Percentiles rank a stretch among this genome's conserved stretches.
phyloP scores from a whole-genome alignment of 2,329 filamentous ascomycete genomes.

The Diplodia corticola region DNA sequence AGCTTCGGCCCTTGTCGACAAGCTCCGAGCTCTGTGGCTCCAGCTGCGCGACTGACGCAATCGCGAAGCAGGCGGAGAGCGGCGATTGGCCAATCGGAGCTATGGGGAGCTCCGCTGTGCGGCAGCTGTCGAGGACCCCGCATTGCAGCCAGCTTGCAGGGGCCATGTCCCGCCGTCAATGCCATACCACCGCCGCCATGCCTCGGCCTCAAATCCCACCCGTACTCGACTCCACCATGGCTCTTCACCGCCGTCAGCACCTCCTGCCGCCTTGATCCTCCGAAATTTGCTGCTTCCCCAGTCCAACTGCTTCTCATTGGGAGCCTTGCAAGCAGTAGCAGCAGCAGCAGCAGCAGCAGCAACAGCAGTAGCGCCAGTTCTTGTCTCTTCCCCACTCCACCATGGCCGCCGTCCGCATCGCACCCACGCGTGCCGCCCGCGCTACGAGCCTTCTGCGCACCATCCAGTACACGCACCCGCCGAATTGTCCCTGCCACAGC shows the following conservation, averaged over 20 bases:
- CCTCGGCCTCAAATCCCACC: not conserved
- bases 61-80: no score
- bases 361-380: not conserved
- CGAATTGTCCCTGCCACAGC: slow-evolving; percentile 87
- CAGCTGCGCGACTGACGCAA: not conserved
- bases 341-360: not conserved
- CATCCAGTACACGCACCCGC: slow-evolving; percentile 87
- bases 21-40: not conserved
- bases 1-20: not conserved
- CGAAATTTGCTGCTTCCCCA: not conserved
- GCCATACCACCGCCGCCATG: not conserved
- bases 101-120: not conserved
- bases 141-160: not conserved
- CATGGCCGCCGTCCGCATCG: slow-evolving; percentile 38
- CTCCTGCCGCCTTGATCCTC: not conserved
- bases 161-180: not conserved
- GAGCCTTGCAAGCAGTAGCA: not conserved
- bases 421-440: slow-evolving; percentile 54
- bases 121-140: not conserved
- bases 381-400: not conserved
- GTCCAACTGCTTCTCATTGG: not conserved
- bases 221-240: not conserved
- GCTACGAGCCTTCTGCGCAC: slow-evolving; percentile 77
- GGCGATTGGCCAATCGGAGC: not conserved
- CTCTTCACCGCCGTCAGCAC: not conserved